These are phyloP conservation scores for Candida anglica DNA, from an alignment of 805 yeast species.

Conservation along the genomic window DNA sequence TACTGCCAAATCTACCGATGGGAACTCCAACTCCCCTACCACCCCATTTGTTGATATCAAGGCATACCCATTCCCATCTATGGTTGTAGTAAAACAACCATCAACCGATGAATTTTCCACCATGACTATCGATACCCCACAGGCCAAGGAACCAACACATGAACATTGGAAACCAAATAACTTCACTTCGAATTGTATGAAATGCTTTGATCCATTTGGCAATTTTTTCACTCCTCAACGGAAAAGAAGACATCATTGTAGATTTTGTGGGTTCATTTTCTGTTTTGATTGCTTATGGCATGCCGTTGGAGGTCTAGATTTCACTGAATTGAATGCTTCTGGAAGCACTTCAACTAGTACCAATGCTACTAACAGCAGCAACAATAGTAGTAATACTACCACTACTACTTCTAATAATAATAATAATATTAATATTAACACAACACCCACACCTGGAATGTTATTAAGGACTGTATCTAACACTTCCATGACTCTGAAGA, in stretches of 20 bases:
- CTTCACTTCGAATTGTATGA: slow-evolving; percentile 38
- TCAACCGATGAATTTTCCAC: not conserved
- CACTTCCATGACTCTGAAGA: not conserved
- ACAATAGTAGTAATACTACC: slow-evolving; percentile 8
- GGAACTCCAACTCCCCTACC: slow-evolving; percentile 6
- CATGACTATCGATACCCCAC: not conserved
- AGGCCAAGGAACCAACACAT: slow-evolving; percentile 43
- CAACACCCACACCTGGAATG: not conserved
- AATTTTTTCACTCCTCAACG: slow-evolving; percentile 23
- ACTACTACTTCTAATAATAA: slow-evolving; percentile 13
- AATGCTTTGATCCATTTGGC: slow-evolving; percentile 33
- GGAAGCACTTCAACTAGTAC: not conserved
- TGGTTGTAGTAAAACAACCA: not conserved
- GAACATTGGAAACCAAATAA: slow-evolving; percentile 50
- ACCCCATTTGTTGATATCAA: slow-evolving; percentile 6
- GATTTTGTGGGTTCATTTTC: slow-evolving; percentile 48
- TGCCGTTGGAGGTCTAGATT: slow-evolving; percentile 3
- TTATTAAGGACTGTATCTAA: not conserved
- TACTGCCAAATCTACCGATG: not conserved
- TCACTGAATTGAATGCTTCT: slow-evolving; percentile 4
- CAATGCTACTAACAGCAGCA: not conserved
- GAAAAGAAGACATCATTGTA: slow-evolving; percentile 43
- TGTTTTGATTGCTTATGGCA: slow-evolving; percentile 32
- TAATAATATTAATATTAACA: slow-evolving; percentile 4
- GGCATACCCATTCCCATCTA: slow-evolving; percentile 9